Evolutionary conservation across 345 rosid species (phyloP).

Genomic region (Laguncularia racemosa): DNA sequence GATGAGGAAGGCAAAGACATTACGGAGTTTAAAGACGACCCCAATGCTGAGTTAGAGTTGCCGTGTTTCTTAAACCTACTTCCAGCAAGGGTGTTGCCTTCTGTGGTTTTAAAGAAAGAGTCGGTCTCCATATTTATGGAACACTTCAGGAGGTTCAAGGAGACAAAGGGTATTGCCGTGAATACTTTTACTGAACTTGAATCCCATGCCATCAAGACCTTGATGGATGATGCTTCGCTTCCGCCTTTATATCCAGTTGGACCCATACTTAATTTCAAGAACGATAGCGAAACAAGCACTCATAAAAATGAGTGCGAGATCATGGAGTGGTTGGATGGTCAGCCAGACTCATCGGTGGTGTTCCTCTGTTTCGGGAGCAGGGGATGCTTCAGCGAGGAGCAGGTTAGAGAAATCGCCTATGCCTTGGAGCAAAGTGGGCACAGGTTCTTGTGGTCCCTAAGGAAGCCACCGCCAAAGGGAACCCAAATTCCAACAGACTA

Average conservation of each 20-base stretch:
- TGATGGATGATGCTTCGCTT: neutral
- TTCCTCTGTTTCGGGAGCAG: slow-evolving; percentile 58
- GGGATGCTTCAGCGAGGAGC: slow-evolving; percentile 38
- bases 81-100: slow-evolving; percentile 29
- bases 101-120: neutral
- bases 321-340: slow-evolving; percentile 44
- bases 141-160: slow-evolving; percentile 8
- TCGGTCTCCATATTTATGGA: rapidly evolving
- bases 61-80: slow-evolving; percentile 23
- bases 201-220: slow-evolving; percentile 18
- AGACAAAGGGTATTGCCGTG: slow-evolving; percentile 31
- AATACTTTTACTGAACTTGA: slow-evolving; percentile 39
- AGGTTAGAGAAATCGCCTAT: slow-evolving; percentile 32
- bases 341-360: slow-evolving; percentile 36
- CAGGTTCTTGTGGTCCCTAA: slow-evolving; percentile 48
- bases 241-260: slow-evolving; percentile 38
- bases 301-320: slow-evolving; percentile 6
- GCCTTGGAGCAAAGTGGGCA: slow-evolving; percentile 38
- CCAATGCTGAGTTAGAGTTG: slow-evolving; percentile 19
- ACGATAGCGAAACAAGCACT: neutral
- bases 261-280: slow-evolving; percentile 32
- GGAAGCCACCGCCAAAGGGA: slow-evolving; percentile 9
- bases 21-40: slow-evolving; percentile 16
- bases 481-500: slow-evolving; percentile 12
- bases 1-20: slow-evolving; percentile 9